Conservation (phyloP, 768 basidiomycete species). For the Chalciporus piperatus region DNA sequence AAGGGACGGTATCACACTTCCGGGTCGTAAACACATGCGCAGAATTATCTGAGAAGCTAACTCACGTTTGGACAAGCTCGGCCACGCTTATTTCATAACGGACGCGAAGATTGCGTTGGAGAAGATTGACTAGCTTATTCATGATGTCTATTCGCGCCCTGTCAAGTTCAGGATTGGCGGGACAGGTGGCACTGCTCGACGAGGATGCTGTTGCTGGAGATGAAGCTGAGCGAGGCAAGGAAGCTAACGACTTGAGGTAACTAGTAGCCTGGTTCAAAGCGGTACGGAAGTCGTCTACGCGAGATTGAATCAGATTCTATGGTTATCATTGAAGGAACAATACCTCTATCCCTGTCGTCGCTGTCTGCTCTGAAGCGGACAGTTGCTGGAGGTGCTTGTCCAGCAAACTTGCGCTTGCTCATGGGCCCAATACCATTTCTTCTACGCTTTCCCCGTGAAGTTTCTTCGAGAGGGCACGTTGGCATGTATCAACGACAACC, state of each 20-base stretch:
- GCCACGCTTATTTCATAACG: slow-evolving; percentile 69
- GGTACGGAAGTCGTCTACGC: slow-evolving; percentile 69
- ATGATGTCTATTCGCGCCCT: slow-evolving; percentile 61
- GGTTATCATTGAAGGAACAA: neutral
- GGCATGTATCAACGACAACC: neutral
- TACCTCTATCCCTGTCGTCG: slow-evolving; percentile 37
- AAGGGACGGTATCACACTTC: slow-evolving; percentile 74
- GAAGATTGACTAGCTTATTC: slow-evolving; percentile 57
- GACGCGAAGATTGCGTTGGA: slow-evolving; percentile 72
- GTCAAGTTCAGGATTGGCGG: slow-evolving; percentile 43
- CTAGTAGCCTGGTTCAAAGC: slow-evolving; percentile 62
- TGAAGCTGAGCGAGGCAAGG: slow-evolving; percentile 38
- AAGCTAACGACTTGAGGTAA: slow-evolving; percentile 54
- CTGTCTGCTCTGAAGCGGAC: slow-evolving; percentile 31
- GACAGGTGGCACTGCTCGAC: slow-evolving; percentile 34
- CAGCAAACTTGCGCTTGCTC: slow-evolving; percentile 33
- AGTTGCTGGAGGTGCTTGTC: slow-evolving; percentile 29
- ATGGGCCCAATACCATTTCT: slow-evolving; percentile 24
- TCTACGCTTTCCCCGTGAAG: slow-evolving; percentile 30
- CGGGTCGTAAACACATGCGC: slow-evolving; percentile 8
- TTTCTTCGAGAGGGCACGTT: slow-evolving; percentile 16
- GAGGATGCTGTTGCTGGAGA: slow-evolving; percentile 38
- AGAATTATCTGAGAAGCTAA: slow-evolving; percentile 5
- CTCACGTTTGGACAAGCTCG: slow-evolving; percentile 77
- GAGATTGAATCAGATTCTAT: slow-evolving; percentile 10